phyloP scores from a whole-genome alignment of 805 yeast genomes.

The Wickerhamiella australiensis region DNA sequence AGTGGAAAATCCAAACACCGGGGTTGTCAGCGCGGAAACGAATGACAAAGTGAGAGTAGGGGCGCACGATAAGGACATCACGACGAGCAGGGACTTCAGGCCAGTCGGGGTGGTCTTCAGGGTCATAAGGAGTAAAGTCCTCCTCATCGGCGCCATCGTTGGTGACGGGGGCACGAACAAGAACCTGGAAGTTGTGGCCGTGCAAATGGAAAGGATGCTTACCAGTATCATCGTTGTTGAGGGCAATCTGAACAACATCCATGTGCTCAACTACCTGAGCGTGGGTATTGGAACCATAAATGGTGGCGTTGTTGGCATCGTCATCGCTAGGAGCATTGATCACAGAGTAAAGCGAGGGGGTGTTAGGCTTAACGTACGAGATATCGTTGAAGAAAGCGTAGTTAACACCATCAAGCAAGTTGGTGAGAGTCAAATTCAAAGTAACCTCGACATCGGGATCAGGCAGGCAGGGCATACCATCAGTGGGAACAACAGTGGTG shows the following conservation, averaged over 20 bases:
- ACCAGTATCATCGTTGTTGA: conserved; percentile 84
- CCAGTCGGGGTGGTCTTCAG: conserved; percentile 37
- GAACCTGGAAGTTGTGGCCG: conserved; percentile 80
- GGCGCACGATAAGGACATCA: conserved; percentile 67
- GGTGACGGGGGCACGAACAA: conserved; percentile 48
- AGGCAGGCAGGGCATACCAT: conserved; percentile 41
- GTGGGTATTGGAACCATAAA: conserved; percentile 76
- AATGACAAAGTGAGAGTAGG: conserved; percentile 73
- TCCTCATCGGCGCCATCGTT: conserved; percentile 40
- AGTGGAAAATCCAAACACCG: conserved; percentile 98
- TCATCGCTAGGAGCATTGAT: conserved; percentile 43
- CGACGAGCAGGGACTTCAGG: conserved; percentile 75
- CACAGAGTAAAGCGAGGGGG: conserved; percentile 76
- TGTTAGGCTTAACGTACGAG: conserved; percentile 67
- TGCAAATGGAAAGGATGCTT: conserved; percentile 96
- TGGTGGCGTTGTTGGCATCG: conserved; percentile 40
- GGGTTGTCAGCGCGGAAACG: conserved; percentile 91
- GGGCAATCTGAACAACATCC: conserved; percentile 63
- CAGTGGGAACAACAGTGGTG: conserved; percentile 55
- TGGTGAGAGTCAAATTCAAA: conserved; percentile 73
- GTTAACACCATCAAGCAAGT: conserved; percentile 74
- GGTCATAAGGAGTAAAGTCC: conserved; percentile 44
- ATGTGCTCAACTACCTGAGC: conserved; percentile 55
- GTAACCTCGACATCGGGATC: conserved; percentile 56
- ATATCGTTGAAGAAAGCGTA: conserved; percentile 94